phyloP scores from a whole-genome alignment of 2,329 filamentous ascomycete genomes.

The Scedosporium minutisporum region DNA sequence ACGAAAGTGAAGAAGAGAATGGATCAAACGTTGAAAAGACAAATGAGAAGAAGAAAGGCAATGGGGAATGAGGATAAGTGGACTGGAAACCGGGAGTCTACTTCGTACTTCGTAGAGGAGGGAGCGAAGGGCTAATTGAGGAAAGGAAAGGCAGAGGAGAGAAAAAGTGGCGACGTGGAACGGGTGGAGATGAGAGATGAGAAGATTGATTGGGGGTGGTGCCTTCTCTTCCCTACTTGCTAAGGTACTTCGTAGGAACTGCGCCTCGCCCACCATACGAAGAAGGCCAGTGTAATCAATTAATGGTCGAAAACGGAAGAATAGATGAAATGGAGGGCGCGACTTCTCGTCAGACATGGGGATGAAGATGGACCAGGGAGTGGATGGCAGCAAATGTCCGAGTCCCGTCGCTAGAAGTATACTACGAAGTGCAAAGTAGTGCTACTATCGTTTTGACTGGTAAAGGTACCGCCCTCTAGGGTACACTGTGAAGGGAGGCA shows the following conservation, averaged over 20 bases:
- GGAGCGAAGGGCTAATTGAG: background rate
- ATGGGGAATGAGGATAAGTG: background rate
- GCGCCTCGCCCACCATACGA: background rate
- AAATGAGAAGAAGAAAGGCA: background rate
- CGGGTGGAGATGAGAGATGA: background rate
- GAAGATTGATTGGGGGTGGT: background rate
- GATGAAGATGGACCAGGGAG: background rate
- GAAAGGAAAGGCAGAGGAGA: background rate
- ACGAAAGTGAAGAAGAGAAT: background rate
- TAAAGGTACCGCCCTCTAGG: background rate
- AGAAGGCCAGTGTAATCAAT: slow-evolving; percentile 1
- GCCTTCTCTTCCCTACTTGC: background rate
- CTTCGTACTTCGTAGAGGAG: background rate
- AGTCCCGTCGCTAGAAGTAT: background rate
- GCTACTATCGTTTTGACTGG: background rate
- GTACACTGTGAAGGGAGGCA: background rate
- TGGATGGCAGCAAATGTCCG: background rate
- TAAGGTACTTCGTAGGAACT: background rate
- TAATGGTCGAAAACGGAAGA: background rate
- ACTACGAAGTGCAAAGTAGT: background rate
- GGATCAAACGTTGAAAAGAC: background rate
- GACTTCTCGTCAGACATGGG: background rate
- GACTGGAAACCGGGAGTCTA: background rate
- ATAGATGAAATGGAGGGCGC: slow-evolving; percentile 3
- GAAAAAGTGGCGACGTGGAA: slow-evolving; percentile 1